These are phyloP conservation scores for Aureobasidium sp. DNA, from an alignment of 2,329 filamentous ascomycete species.

Conservation along the genomic window DNA sequence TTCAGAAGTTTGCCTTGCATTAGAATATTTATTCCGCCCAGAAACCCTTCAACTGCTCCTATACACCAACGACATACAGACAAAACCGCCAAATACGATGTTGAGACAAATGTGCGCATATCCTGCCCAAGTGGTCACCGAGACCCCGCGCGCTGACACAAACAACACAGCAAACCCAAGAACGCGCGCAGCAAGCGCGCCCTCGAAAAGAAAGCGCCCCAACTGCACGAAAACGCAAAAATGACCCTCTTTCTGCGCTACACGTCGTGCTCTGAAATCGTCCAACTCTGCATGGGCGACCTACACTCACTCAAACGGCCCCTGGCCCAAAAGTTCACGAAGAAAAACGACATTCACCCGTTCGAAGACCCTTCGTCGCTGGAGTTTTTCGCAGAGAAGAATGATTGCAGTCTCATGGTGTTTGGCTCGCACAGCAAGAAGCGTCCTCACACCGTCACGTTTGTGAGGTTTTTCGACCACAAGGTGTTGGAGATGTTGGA, in stretches of 20 bases:
- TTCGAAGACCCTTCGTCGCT: constrained; percentile 84
- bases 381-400: constrained; percentile 95
- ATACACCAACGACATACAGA: neutral
- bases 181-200: constrained; percentile 90
- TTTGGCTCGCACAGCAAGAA: constrained; percentile 89
- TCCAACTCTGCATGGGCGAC: constrained; percentile 77
- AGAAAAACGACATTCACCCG: constrained; percentile 92
- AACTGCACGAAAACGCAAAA: constrained; percentile 82
- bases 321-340: constrained; percentile 81
- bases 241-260: constrained; percentile 83
- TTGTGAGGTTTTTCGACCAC: constrained; percentile 74
- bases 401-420: constrained; percentile 78
- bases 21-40: neutral
- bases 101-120: constrained; percentile 9
- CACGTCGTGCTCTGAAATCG: constrained; percentile 71
- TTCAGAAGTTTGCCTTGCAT: constrained; percentile 5
- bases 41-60: neutral
- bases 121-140: too few species aligned
- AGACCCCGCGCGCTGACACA: neutral
- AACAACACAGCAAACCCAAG: constrained; percentile 39
- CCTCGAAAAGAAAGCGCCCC: constrained; percentile 86
- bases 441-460: constrained; percentile 80
- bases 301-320: constrained; percentile 78
- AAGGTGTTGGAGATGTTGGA: constrained; percentile 94
- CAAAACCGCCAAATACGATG: neutral